These are phyloP conservation scores for Claviceps purpurea DNA, from an alignment of 2,329 filamentous ascomycete genomes.

Conservation along the genomic window DNA sequence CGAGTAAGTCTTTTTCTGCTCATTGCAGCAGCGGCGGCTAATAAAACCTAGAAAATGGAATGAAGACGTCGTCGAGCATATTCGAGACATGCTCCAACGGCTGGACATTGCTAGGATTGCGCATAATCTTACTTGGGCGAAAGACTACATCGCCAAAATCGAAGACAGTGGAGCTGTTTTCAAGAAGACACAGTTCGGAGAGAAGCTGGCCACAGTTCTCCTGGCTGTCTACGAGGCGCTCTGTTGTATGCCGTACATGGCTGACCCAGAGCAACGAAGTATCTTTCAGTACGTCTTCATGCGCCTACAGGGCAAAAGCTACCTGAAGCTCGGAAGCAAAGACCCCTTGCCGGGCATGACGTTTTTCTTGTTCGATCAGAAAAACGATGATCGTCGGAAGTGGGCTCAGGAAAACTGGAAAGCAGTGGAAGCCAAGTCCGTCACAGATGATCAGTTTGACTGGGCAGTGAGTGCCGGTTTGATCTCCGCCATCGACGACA, in stretches of 20 bases:
- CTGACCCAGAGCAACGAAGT: slow-evolving; percentile 32
- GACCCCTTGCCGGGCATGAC: slow-evolving; percentile 71
- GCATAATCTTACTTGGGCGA: slow-evolving; percentile 42
- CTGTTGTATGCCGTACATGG: slow-evolving; percentile 69
- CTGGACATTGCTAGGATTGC: slow-evolving; percentile 50
- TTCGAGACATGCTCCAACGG: slow-evolving; percentile 43
- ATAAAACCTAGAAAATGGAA: slow-evolving; percentile 25
- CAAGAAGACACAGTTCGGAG: slow-evolving; percentile 32
- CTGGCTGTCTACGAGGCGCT: slow-evolving; percentile 79
- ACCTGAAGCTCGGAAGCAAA: slow-evolving; percentile 61
- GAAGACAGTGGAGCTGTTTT: slow-evolving; percentile 33
- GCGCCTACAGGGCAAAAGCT: slow-evolving; percentile 56
- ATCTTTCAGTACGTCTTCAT: slow-evolving; percentile 75
- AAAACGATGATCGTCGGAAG: slow-evolving; percentile 41
- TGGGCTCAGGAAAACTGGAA: slow-evolving; percentile 28
- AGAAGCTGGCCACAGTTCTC: slow-evolving; percentile 44
- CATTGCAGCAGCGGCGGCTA: slow-evolving; percentile 6
- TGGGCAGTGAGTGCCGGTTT: slow-evolving; percentile 73
- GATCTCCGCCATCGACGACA: slow-evolving; percentile 48
- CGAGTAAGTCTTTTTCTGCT: slow-evolving; percentile 29
- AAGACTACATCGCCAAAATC: slow-evolving; percentile 38
- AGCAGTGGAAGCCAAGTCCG: slow-evolving; percentile 39
- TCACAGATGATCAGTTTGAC: slow-evolving; percentile 67
- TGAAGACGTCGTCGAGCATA: slow-evolving; percentile 35
- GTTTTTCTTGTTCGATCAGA: slow-evolving; percentile 58